phyloP scores from a whole-genome alignment of 139 green algal genomes.

The Chlorella sp. region DNA sequence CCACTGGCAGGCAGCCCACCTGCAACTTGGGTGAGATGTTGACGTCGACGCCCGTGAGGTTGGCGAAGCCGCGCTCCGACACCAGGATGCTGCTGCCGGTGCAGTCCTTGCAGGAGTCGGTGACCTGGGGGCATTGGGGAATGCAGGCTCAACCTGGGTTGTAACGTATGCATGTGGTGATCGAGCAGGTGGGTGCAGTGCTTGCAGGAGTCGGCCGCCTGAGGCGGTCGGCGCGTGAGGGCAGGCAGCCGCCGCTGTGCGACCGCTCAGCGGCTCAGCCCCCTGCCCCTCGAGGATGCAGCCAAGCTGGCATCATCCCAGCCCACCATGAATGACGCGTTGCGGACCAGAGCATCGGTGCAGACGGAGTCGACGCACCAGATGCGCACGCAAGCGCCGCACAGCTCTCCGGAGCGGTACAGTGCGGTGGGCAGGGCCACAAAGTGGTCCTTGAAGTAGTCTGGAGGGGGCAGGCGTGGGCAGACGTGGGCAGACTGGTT shows the following conservation, averaged over 20 bases:
- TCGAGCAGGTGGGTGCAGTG: too few species aligned
- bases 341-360: neutral
- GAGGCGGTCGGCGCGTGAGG: too few species aligned
- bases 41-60: conserved; percentile 20
- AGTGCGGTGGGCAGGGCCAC: conserved; percentile 14
- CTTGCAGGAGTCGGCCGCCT: too few species aligned
- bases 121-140: too few species aligned
- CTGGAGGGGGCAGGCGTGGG: neutral
- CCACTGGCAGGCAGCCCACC: neutral
- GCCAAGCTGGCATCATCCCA: too few species aligned
- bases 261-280: too few species aligned
- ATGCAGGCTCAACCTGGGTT: too few species aligned
- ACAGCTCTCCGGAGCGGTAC: conserved; percentile 20
- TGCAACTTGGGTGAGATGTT: conserved; percentile 36
- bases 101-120: conserved; percentile 39
- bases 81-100: conserved; percentile 14
- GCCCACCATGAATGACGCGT: conserved; percentile 29
- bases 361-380: conserved; percentile 40
- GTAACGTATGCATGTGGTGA: too few species aligned
- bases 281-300: too few species aligned
- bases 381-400: conserved; percentile 38
- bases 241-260: too few species aligned
- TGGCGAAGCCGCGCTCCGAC: neutral
- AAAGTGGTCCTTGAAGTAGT: conserved; percentile 32
- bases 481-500: too few species aligned